A percentile compares a stretch with the other conserved stretches of the same genome.
phyloP scores from a whole-genome alignment of 164 flowering plant genomes.

The Paratinospora sagittata region DNA sequence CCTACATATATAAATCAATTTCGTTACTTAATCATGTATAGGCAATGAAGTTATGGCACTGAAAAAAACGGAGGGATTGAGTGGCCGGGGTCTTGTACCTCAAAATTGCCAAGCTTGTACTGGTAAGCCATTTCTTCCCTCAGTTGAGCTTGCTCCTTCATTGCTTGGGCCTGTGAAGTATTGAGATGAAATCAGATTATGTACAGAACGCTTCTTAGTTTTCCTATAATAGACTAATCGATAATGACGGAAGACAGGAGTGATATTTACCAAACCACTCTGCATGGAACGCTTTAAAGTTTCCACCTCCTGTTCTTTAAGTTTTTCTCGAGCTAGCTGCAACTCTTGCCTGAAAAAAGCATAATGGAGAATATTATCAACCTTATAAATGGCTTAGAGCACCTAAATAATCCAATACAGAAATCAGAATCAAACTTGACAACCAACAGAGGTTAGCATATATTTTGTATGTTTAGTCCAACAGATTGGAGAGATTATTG shows the following conservation, averaged over 20 bases:
- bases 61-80: background rate
- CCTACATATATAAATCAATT: conserved; percentile 31
- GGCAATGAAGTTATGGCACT: background rate
- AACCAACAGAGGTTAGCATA: too few species aligned
- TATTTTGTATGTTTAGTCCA: too few species aligned
- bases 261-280: conserved; percentile 72
- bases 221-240: background rate
- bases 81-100: conserved; percentile 37
- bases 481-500: too few species aligned
- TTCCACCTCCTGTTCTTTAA: conserved; percentile 71
- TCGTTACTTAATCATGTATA: background rate
- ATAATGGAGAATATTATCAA: background rate
- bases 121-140: conserved; percentile 88
- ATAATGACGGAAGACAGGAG: background rate
- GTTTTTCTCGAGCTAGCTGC: conserved; percentile 66
- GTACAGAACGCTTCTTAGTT: background rate
- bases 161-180: conserved; percentile 68
- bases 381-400: background rate
- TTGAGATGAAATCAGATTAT: background rate
- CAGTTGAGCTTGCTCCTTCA: conserved; percentile 92
- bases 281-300: conserved; percentile 70
- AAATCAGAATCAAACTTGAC: background rate
- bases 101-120: conserved; percentile 86
- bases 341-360: conserved; percentile 58
- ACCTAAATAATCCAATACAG: background rate